Conservation (phyloP, 495 filamentous ascomycete species). For the Rusavskia elegans region DNA sequence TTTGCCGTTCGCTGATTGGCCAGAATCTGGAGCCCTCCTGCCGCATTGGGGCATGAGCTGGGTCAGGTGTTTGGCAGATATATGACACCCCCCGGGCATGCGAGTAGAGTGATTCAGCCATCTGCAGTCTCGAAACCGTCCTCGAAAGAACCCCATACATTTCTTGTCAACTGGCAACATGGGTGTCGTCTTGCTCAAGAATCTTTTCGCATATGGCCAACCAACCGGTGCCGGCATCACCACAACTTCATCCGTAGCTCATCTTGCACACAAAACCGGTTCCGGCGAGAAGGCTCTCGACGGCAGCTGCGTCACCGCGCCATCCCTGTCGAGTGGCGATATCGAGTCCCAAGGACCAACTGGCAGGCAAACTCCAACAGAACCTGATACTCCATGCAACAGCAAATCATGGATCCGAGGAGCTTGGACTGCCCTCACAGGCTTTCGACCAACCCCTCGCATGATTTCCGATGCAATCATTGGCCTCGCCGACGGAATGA, state of each 20-base stretch:
- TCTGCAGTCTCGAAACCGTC: background rate
- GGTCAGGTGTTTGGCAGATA: background rate
- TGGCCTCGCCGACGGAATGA: constrained; percentile 44
- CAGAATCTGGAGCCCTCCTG: background rate
- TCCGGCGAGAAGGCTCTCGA: no score
- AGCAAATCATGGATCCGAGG: background rate
- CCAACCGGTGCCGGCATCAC: no score
- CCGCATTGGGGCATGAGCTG: background rate
- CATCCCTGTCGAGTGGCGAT: no score
- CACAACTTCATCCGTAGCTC: no score
- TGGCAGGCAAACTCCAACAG: background rate
- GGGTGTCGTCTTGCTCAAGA: no score
- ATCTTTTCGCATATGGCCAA: no score
- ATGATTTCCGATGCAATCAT: constrained; percentile 44
- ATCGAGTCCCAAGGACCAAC: background rate
- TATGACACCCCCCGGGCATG: background rate
- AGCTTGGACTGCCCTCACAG: background rate
- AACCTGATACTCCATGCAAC: background rate
- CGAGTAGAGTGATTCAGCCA: background rate
- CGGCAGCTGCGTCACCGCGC: no score
- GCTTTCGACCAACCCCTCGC: constrained; percentile 16
- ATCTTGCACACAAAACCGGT: no score
- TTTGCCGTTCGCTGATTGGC: background rate
- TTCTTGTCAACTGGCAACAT: no score
- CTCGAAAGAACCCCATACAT: no score